Evolutionary conservation across 108 stramenopile genomes (phyloP).

Genomic region (Cyclotella cryptica): DNA sequence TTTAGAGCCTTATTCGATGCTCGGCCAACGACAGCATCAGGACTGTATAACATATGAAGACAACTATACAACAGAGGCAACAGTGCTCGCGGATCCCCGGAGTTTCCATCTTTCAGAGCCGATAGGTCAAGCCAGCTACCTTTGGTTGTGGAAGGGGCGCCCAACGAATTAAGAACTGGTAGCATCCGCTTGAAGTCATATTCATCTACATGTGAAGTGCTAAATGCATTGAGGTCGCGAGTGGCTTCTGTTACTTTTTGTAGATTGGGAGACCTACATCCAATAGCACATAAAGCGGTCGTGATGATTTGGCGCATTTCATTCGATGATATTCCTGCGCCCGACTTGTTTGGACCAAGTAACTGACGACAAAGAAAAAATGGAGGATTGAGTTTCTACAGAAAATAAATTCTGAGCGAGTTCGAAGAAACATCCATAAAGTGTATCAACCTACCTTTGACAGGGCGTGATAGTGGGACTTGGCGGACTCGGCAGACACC

Average conservation of each 20-base stretch:
- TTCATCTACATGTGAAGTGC: constrained; percentile 80
- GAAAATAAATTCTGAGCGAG: too few relatives aligned
- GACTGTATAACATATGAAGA: constrained; percentile 74
- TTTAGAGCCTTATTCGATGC: constrained; percentile 75
- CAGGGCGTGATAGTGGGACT: constrained; percentile 47
- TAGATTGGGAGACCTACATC: constrained; percentile 17
- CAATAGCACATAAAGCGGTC: constrained; percentile 38
- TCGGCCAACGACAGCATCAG: constrained; percentile 81
- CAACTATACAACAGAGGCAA: constrained; percentile 71
- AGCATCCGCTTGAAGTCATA: constrained; percentile 78
- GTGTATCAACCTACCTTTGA: constrained; percentile 37
- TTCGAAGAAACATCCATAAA: not conserved
- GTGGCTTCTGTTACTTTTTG: constrained; percentile 43
- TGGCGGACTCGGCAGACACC: constrained; percentile 50
- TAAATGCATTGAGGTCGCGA: constrained; percentile 57
- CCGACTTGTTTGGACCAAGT: constrained; percentile 73
- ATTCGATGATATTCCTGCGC: constrained; percentile 60
- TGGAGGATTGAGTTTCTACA: too few relatives aligned
- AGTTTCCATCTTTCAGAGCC: constrained; percentile 11
- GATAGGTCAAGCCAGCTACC: constrained; percentile 57
- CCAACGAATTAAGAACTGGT: constrained; percentile 70
- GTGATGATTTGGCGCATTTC: constrained; percentile 55
- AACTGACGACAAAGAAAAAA: constrained; percentile 23
- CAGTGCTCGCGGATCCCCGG: constrained; percentile 49
- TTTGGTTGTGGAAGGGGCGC: constrained; percentile 24